Percentiles rank a stretch among this genome's conserved stretches.
Evolutionary conservation across 139 green algal species (phyloP).

Genomic region (Picochlorum costavermella): DNA sequence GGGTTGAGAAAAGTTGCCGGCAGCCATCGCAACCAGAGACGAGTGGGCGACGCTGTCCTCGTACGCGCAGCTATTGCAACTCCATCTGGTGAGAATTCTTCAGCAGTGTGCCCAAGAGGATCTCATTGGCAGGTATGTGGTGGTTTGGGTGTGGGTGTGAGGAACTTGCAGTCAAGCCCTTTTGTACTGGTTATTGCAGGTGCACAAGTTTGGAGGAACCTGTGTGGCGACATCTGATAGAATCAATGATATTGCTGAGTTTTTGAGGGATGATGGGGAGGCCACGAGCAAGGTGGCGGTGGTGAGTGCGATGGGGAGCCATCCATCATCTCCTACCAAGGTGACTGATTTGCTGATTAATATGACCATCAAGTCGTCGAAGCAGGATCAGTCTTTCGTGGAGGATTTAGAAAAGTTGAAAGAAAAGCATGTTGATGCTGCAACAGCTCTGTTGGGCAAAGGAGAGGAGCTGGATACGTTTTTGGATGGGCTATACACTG

Average conservation of each 20-base stretch:
- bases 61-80: not conserved
- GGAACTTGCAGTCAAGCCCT: not conserved
- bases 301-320: slow-evolving; percentile 75
- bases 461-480: slow-evolving; percentile 59
- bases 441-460: slow-evolving; percentile 69
- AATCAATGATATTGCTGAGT: slow-evolving; percentile 63
- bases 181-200: slow-evolving; percentile 49
- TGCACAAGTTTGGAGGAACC: slow-evolving; percentile 97
- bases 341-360: slow-evolving; percentile 91
- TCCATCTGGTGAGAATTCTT: not conserved
- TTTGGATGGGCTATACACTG: slow-evolving; percentile 61
- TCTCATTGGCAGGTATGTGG: not conserved
- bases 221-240: slow-evolving; percentile 84
- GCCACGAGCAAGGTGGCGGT: slow-evolving; percentile 51
- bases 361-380: slow-evolving; percentile 65
- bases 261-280: slow-evolving; percentile 52
- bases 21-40: not conserved
- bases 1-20: not conserved
- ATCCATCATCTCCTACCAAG: slow-evolving; percentile 61
- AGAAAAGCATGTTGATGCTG: slow-evolving; percentile 83
- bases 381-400: slow-evolving; percentile 64
- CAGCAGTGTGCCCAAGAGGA: not conserved
- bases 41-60: not conserved
- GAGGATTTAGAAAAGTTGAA: slow-evolving; percentile 74
- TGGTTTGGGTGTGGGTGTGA: not conserved